A percentile compares a stretch with the other conserved stretches of the same genome.
These are phyloP conservation scores for Hypoxylon fuscum DNA, from an alignment of 495 filamentous ascomycete genomes.

Conservation along the genomic window DNA sequence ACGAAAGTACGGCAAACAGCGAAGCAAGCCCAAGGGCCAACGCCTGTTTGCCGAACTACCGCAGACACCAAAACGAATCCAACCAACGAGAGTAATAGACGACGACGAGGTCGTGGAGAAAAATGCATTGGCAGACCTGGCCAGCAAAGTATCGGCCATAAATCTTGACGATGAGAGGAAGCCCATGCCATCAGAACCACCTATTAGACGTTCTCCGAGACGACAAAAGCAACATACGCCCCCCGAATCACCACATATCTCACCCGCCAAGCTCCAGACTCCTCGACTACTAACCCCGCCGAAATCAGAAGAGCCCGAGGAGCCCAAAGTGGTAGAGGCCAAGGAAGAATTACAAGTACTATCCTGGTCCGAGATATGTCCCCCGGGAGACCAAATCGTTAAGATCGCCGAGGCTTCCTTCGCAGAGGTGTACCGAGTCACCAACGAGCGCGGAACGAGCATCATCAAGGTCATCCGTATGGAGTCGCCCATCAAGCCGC, in stretches of 20 bases:
- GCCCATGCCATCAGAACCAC: constrained; percentile 7
- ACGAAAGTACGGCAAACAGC: constrained; percentile 56
- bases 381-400: constrained; percentile 55
- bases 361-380: constrained; percentile 62
- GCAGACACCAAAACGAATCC: constrained; percentile 43
- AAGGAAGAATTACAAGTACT: constrained; percentile 45
- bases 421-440: constrained; percentile 72
- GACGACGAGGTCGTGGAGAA: background rate
- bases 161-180: constrained; percentile 32
- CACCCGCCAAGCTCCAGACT: constrained; percentile 12
- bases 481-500: constrained; percentile 54
- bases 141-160: constrained; percentile 27
- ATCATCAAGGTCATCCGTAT: constrained; percentile 65
- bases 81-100: constrained; percentile 7
- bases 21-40: constrained; percentile 47
- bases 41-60: constrained; percentile 56
- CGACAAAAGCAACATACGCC: constrained; percentile 28
- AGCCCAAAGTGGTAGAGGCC: background rate
- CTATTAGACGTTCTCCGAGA: constrained; percentile 22
- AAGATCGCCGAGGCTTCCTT: constrained; percentile 78
- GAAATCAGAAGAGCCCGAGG: background rate
- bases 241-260: constrained; percentile 13
- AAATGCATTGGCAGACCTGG: constrained; percentile 13
- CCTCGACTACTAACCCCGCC: constrained; percentile 7
- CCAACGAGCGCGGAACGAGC: constrained; percentile 55